A percentile compares a stretch with the other conserved stretches of the same genome.
phyloP scores from a whole-genome alignment of 1,139 yeast genomes.

The Meyerozyma carpophila region DNA sequence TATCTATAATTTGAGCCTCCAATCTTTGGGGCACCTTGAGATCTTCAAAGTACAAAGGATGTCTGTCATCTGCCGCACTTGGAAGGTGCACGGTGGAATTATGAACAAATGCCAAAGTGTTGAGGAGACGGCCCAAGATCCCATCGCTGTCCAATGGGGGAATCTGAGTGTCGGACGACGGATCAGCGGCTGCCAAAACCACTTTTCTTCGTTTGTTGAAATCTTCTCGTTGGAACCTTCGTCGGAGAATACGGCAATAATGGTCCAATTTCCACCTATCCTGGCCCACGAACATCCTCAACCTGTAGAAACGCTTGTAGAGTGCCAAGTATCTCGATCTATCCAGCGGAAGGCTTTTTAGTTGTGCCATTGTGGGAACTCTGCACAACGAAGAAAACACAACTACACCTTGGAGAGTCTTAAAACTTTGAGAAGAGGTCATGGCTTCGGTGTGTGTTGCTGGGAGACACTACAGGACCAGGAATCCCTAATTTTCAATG shows the following conservation, averaged over 20 bases:
- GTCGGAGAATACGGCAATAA: conserved; percentile 19
- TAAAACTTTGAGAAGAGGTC: neutral
- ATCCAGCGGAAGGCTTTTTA: conserved; percentile 10
- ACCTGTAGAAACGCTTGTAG: conserved; percentile 29
- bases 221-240: conserved; percentile 19
- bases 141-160: conserved; percentile 9
- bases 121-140: conserved; percentile 20
- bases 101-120: conserved; percentile 34
- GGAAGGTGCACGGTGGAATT: conserved; percentile 28
- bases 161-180: conserved; percentile 3
- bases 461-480: neutral
- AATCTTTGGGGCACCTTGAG: conserved; percentile 13
- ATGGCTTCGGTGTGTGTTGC: neutral
- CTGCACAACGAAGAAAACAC: neutral
- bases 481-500: no score
- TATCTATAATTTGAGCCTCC: conserved; percentile 24
- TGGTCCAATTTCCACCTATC: conserved; percentile 9
- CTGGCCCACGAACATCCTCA: conserved; percentile 23
- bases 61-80: conserved; percentile 10
- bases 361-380: conserved; percentile 5
- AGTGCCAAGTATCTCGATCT: conserved; percentile 12
- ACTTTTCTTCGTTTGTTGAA: conserved; percentile 15
- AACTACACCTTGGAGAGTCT: neutral
- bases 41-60: conserved; percentile 19
- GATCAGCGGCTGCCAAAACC: conserved; percentile 7